Evolutionary conservation across 768 basidiomycete genomes (phyloP), one percentile per base, ranked within the genome.

Genomic region (Podaxis sp.): DNA sequence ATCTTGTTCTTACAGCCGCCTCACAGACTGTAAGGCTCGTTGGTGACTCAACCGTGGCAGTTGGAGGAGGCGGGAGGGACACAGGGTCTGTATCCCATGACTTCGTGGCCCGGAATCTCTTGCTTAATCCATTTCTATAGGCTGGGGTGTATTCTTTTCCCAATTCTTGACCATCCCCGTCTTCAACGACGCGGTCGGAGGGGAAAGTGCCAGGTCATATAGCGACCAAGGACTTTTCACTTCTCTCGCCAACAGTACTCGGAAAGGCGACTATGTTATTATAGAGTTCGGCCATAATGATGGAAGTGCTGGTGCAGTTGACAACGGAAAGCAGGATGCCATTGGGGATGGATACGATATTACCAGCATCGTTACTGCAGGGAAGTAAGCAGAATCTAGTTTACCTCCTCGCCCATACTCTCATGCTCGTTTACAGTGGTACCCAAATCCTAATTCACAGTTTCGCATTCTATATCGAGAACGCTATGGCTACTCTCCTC

Each of bases 201-300:
- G 82, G 3, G 71, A 76, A 13, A 77, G 75, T 55, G 77, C 82
- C 2, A 72, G 81, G 38, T 79, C 77, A 44, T 83, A 73, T 62
- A 79, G 76, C 11, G 78, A 79, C 27, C 77, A 80, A 63, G 80
- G 80, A 35, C 71, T 75, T 9, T 82, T 82, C 66, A 72, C 72
- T 10, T 72, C 71, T 11, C 65, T 80, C 36, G 72, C 76, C 62
- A 74, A 77, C 66, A 72, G 70, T 2, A 74, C 69, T 6, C 72
- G 75, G 59, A 59, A 65, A 35, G 77, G 77, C n/a, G 77, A 79
- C 62, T 78, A 74, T 66, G 79, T 77, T 27, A 67, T 81, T 57
- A 76, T 80, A 47, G 75, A 77, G 62, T 80, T 82, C 54, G 81
- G 80, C 4, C 81, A 82, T 63, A 82, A 82, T 63, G 80, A 81